Evolutionary conservation across 176 grass and related monocot genomes (phyloP).

Genomic region (Ensete glaucum): DNA sequence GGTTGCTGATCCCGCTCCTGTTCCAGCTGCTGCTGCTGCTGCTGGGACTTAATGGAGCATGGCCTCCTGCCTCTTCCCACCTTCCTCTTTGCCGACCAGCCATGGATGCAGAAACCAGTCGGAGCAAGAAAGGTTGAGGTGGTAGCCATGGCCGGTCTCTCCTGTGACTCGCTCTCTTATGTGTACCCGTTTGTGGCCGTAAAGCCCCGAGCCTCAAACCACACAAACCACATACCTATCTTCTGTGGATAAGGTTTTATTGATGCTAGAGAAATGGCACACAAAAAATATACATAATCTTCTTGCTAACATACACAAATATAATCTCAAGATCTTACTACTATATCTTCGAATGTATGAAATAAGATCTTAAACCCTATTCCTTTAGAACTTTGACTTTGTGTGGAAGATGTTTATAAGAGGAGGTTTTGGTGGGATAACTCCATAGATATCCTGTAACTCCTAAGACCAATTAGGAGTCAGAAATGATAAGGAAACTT

Average conservation of each 20-base stretch:
- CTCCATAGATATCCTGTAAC: no score
- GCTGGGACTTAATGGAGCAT: slow-evolving; percentile 26
- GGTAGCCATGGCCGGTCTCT: slow-evolving; percentile 35
- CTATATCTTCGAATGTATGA: no score
- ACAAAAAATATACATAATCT: no score
- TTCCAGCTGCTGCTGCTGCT: slow-evolving; percentile 37
- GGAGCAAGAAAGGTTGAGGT: slow-evolving; percentile 52
- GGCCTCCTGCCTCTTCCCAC: slow-evolving; percentile 9
- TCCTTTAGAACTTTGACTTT: no score
- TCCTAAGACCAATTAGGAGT: no score
- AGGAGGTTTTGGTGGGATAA: no score
- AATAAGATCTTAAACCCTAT: no score
- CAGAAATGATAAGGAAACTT: no score
- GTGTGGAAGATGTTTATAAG: no score
- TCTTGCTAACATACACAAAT: no score
- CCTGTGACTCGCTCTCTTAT: neutral
- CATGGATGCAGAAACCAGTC: slow-evolving; percentile 25
- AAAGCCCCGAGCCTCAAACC: neutral
- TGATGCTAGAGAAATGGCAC: neutral
- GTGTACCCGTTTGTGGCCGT: neutral
- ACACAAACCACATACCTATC: neutral
- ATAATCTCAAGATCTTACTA: no score
- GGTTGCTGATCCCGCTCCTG: slow-evolving; percentile 2
- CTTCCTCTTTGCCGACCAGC: slow-evolving; percentile 9
- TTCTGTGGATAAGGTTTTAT: neutral